Evolutionary conservation across 2,329 filamentous ascomycete genomes (phyloP).

Genomic region (Pseudogymnoascus sp.): DNA sequence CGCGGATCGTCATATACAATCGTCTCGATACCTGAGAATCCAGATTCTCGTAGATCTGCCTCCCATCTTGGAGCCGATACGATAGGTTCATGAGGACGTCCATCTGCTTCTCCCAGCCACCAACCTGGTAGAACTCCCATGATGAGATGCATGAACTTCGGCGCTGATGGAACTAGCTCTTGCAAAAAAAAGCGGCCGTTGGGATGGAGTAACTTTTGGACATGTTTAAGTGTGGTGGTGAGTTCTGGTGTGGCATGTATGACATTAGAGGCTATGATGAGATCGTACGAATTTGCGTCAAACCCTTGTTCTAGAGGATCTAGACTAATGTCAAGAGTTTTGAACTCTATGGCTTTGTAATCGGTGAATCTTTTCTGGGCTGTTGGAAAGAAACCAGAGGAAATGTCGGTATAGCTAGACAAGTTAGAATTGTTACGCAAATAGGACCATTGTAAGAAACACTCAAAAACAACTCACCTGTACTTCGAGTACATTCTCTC

Average conservation of each 20-base stretch:
- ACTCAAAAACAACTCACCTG: neutral
- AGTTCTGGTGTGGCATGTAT: slow-evolving; percentile 22
- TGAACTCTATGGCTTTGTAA: slow-evolving; percentile 25
- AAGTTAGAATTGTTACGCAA: neutral
- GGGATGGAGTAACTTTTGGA: slow-evolving; percentile 18
- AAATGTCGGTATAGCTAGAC: slow-evolving; percentile 22
- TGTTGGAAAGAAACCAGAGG: slow-evolving; percentile 27
- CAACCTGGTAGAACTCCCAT: slow-evolving; percentile 26
- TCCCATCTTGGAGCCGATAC: slow-evolving; percentile 25
- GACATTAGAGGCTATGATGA: slow-evolving; percentile 24
- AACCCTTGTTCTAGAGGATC: slow-evolving; percentile 31
- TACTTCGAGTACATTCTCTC: slow-evolving; percentile 14
- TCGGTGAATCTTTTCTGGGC: slow-evolving; percentile 29
- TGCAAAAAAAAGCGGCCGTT: slow-evolving; percentile 17
- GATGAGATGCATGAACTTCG: neutral
- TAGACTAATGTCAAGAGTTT: slow-evolving; percentile 30
- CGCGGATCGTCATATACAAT: slow-evolving; percentile 20
- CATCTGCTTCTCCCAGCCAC: slow-evolving; percentile 28
- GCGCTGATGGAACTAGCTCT: neutral
- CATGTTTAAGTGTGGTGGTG: slow-evolving; percentile 17
- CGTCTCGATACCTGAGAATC: slow-evolving; percentile 29
- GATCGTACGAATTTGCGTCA: slow-evolving; percentile 24
- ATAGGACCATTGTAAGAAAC: neutral
- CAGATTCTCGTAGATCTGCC: slow-evolving; percentile 23
- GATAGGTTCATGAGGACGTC: slow-evolving; percentile 22